Conservation (phyloP, 2,329 filamentous ascomycete genomes). For the Colletotrichum destructivum region DNA sequence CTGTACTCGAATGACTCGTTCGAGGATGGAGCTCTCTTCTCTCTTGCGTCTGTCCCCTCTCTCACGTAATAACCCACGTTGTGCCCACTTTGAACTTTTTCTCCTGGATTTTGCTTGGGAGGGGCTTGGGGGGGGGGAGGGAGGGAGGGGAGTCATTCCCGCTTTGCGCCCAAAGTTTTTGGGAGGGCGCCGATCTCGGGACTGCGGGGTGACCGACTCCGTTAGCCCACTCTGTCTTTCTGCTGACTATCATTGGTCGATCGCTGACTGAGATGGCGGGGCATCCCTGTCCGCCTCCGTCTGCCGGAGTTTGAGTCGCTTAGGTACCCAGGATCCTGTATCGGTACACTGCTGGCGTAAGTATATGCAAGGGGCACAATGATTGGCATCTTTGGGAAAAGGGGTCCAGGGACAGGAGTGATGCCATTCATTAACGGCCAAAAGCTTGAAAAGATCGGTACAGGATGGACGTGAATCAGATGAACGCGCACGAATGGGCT, state of each 20-base stretch:
- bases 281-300: constrained; percentile 32
- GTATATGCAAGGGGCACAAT: not conserved
- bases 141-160: constrained; percentile 22
- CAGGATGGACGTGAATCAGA: not conserved
- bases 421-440: constrained; percentile 7
- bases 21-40: constrained; percentile 10
- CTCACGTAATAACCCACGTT: constrained; percentile 27
- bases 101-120: not conserved
- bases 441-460: not conserved
- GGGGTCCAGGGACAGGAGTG: not conserved
- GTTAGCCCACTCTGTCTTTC: not conserved
- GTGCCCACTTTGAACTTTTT: not conserved
- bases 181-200: constrained; percentile 39
- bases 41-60: not conserved
- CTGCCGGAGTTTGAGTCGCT: constrained; percentile 24
- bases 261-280: constrained; percentile 18
- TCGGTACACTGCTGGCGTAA: no score
- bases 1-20: constrained; percentile 1
- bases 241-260: constrained; percentile 3
- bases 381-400: no score
- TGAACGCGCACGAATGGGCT: not conserved
- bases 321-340: no score
- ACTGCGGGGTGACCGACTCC: constrained; percentile 30
- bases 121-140: no score
- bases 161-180: constrained; percentile 17